phyloP scores from a whole-genome alignment of 2,329 filamentous ascomycete species.

The Oidium heveae region DNA sequence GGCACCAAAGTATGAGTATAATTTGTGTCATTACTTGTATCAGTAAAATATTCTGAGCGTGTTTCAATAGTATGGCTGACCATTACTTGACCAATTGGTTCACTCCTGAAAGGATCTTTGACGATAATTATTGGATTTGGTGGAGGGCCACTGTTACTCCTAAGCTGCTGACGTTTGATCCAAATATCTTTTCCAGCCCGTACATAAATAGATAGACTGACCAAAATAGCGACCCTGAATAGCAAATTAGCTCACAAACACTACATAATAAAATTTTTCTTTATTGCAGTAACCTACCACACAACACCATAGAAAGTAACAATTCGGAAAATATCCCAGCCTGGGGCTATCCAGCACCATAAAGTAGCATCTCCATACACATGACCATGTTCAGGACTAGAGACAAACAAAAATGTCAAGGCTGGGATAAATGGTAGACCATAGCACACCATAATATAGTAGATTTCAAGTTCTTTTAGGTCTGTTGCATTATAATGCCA shows the following conservation, averaged over 20 bases:
- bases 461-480: slow-evolving; percentile 42
- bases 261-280: no score
- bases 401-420: slow-evolving; percentile 39
- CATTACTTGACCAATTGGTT: slow-evolving; percentile 21
- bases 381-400: slow-evolving; percentile 22
- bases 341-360: slow-evolving; percentile 53
- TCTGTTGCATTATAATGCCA: slow-evolving; percentile 39
- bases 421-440: slow-evolving; percentile 47
- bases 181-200: slow-evolving; percentile 42
- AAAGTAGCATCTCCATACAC: slow-evolving; percentile 53
- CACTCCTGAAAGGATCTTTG: slow-evolving; percentile 19
- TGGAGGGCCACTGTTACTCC: slow-evolving; percentile 21
- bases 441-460: slow-evolving; percentile 45
- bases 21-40: neutral
- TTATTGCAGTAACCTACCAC: slow-evolving; percentile 25
- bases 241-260: neutral
- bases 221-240: slow-evolving; percentile 29
- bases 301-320: slow-evolving; percentile 49
- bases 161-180: slow-evolving; percentile 35
- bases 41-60: neutral
- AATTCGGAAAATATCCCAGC: slow-evolving; percentile 49
- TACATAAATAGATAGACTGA: slow-evolving; percentile 40
- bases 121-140: slow-evolving; percentile 16
- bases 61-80: slow-evolving; percentile 18
- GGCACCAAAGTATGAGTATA: neutral